Percentiles rank a stretch among this genome's conserved stretches.
These are phyloP conservation scores for Hypoxylon intermedium DNA, from an alignment of 495 filamentous ascomycete genomes.

Conservation along the genomic window DNA sequence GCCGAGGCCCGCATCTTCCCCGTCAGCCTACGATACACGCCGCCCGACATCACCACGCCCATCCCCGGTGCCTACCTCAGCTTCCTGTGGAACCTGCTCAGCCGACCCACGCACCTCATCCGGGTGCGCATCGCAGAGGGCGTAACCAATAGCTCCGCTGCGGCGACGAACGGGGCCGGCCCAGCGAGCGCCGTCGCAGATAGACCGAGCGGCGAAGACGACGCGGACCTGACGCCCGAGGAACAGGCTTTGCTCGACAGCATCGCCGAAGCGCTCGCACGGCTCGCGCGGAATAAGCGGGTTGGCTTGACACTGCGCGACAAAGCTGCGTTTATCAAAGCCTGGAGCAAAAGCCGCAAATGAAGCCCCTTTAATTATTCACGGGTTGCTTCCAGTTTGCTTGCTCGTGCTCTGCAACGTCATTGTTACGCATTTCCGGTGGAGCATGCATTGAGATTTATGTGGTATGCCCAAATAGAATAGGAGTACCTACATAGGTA, in stretches of 20 bases:
- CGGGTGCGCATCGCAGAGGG: slow-evolving; percentile 85
- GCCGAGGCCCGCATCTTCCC: slow-evolving; percentile 79
- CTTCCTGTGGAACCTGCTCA: slow-evolving; percentile 88
- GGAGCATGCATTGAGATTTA: slow-evolving; percentile 27
- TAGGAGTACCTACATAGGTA: too few species aligned
- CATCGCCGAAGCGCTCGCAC: slow-evolving; percentile 84
- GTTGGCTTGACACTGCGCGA: slow-evolving; percentile 82
- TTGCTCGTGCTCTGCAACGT: slow-evolving; percentile 15
- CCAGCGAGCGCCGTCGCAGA: slow-evolving; percentile 38
- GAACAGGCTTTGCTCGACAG: slow-evolving; percentile 72
- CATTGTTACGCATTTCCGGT: slow-evolving; percentile 28
- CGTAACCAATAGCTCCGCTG: slow-evolving; percentile 57
- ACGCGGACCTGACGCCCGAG: slow-evolving; percentile 55
- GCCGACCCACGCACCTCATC: slow-evolving; percentile 84
- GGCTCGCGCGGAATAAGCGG: slow-evolving; percentile 88
- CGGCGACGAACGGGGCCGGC: slow-evolving; percentile 35
- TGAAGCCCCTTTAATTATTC: neutral
- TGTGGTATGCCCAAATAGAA: too few species aligned
- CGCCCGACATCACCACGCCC: slow-evolving; percentile 88
- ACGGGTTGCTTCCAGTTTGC: neutral
- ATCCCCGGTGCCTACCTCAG: slow-evolving; percentile 70
- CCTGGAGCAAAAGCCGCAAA: slow-evolving; percentile 53
- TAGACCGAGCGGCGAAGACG: slow-evolving; percentile 45
- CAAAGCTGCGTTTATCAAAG: slow-evolving; percentile 80
- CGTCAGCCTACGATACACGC: slow-evolving; percentile 84